phyloP scores from a whole-genome alignment of 2,329 filamentous ascomycete species.

The Cordyceps fumosorosea region DNA sequence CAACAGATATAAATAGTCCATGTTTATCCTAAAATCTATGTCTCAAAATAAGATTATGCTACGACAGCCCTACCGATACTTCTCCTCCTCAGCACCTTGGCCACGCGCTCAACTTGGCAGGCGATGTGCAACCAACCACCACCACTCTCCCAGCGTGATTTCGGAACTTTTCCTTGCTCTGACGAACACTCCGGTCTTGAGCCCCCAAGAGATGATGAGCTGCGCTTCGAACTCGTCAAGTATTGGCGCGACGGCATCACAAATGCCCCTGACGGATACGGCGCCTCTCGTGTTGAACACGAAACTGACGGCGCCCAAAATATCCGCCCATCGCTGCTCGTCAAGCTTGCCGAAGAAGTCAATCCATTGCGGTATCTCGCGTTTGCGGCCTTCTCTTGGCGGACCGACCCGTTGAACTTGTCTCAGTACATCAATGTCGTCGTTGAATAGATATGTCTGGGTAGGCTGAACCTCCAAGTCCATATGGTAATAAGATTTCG shows the following conservation, averaged over 20 bases:
- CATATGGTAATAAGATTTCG: constrained; percentile 60
- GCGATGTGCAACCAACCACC: constrained; percentile 52
- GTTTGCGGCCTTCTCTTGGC: constrained; percentile 33
- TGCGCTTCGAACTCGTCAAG: constrained; percentile 58
- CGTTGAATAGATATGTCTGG: constrained; percentile 54
- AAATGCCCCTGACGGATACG: constrained; percentile 45
- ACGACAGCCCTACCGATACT: background rate
- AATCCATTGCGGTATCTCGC: constrained; percentile 63
- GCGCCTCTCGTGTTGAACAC: constrained; percentile 57
- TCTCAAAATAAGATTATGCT: background rate
- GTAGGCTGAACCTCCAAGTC: constrained; percentile 55
- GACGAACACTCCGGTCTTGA: constrained; percentile 43
- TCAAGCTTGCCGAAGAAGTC: constrained; percentile 59
- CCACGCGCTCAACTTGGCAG: background rate
- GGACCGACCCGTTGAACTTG: constrained; percentile 31
- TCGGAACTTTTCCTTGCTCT: constrained; percentile 33
- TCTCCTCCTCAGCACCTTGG: background rate
- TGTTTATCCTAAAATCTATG: background rate
- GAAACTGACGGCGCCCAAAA: constrained; percentile 57
- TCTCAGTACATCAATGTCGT: constrained; percentile 38
- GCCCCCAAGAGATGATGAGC: constrained; percentile 53
- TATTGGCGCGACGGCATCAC: constrained; percentile 48
- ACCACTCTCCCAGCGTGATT: constrained; percentile 54
- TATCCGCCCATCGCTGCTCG: constrained; percentile 55
- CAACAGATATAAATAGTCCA: background rate